Evolutionary conservation across 202 grass and related monocot species (phyloP).

Genomic region (Digitaria exilis): DNA sequence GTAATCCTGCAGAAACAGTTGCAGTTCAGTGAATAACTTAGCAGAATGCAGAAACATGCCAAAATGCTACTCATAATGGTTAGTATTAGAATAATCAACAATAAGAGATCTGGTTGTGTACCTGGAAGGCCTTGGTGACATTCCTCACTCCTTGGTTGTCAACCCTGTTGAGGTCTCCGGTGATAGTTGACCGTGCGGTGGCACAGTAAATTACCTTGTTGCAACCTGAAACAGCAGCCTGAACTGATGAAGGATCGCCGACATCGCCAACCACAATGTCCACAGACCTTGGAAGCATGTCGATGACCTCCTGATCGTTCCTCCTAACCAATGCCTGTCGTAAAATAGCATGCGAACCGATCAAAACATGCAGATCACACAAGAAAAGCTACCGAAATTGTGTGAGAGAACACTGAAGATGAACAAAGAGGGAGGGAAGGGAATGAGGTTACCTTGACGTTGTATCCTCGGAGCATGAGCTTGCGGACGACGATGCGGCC

Average conservation of each 20-base stretch:
- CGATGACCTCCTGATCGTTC: constrained; percentile 70
- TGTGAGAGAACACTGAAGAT: constrained; percentile 4
- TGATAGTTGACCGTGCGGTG: constrained; percentile 83
- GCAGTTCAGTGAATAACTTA: constrained; percentile 8
- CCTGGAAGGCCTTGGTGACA: constrained; percentile 86
- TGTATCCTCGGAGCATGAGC: constrained; percentile 97
- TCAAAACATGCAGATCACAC: not conserved
- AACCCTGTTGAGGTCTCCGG: constrained; percentile 85
- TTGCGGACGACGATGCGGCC: constrained; percentile 95
- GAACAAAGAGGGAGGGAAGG: not conserved
- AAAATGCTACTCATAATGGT: not conserved
- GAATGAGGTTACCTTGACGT: constrained; percentile 61
- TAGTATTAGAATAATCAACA: not conserved
- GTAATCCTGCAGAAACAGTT: constrained; percentile 69
- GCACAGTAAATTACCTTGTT: constrained; percentile 98
- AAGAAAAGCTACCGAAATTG: not conserved
- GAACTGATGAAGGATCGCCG: constrained; percentile 72
- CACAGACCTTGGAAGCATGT: constrained; percentile 85
- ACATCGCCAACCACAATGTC: constrained; percentile 83
- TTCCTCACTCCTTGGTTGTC: constrained; percentile 92
- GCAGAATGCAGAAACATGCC: not conserved
- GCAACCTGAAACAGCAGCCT: constrained; percentile 72
- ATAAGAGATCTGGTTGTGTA: constrained; percentile 22
- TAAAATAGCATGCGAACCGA: not conserved
- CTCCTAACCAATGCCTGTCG: constrained; percentile 84